These are phyloP conservation scores for Cytospora mali DNA, from an alignment of 2,329 filamentous ascomycete species.

Conservation along the genomic window DNA sequence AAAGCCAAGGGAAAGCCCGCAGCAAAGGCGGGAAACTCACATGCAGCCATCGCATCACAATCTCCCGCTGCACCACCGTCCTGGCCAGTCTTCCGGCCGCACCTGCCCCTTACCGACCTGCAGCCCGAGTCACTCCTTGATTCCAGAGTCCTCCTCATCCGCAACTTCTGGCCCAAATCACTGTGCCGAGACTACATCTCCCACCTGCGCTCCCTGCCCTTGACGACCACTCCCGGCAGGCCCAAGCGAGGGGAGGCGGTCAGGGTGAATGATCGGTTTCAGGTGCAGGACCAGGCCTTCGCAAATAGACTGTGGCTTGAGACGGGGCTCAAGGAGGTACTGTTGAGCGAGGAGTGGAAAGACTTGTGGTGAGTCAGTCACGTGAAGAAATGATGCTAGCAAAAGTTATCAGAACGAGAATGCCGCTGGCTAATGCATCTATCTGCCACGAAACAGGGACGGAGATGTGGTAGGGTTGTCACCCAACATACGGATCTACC, in stretches of 20 bases:
- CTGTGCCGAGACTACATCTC: slow-evolving; percentile 77
- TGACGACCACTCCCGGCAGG: slow-evolving; percentile 76
- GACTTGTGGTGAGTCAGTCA: slow-evolving; percentile 48
- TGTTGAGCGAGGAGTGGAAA: slow-evolving; percentile 45
- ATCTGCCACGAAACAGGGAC: slow-evolving; percentile 62
- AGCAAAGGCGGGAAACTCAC: slow-evolving; percentile 24
- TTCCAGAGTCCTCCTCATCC: slow-evolving; percentile 72
- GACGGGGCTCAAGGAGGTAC: slow-evolving; percentile 71
- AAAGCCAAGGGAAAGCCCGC: slow-evolving; percentile 30
- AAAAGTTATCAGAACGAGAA: not conserved
- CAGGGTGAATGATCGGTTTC: slow-evolving; percentile 87
- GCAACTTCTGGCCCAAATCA: slow-evolving; percentile 72
- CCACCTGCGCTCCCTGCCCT: slow-evolving; percentile 69
- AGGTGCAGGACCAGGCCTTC: slow-evolving; percentile 75
- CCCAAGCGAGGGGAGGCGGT: slow-evolving; percentile 81
- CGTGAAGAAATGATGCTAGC: not conserved
- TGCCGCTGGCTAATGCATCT: slow-evolving; percentile 16
- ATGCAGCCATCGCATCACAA: slow-evolving; percentile 22
- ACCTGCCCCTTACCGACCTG: slow-evolving; percentile 68
- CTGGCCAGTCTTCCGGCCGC: slow-evolving; percentile 74
- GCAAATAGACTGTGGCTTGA: slow-evolving; percentile 75
- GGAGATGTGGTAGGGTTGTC: slow-evolving; percentile 83
- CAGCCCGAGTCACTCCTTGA: slow-evolving; percentile 55
- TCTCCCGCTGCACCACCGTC: slow-evolving; percentile 43
- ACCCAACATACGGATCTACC: slow-evolving; percentile 86